Evolutionary conservation across 1,284 basidiomycete genomes (phyloP).

Genomic region (Marasmius oreades): DNA sequence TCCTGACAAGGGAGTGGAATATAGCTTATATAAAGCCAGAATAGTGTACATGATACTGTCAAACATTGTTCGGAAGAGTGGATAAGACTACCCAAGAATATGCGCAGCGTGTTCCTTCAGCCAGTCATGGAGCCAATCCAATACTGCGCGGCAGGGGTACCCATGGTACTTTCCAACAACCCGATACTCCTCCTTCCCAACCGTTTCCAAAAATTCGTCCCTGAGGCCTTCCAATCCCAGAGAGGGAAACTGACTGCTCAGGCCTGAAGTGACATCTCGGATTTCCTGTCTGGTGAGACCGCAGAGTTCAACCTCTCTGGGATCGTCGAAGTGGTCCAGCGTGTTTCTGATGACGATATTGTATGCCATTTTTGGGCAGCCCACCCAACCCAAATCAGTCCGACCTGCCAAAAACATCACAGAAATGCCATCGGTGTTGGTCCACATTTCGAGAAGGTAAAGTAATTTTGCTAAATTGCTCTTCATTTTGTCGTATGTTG

Average conservation of each 20-base stretch:
- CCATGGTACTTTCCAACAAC: neutral
- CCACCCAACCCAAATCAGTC: neutral
- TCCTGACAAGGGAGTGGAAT: too few relatives aligned
- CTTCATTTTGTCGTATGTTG: neutral
- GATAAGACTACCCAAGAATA: neutral
- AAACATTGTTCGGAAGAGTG: too few relatives aligned
- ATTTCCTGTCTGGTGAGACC: neutral
- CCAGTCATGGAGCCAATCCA: neutral
- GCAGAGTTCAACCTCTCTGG: neutral
- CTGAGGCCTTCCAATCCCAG: neutral
- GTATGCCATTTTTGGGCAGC: neutral
- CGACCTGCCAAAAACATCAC: neutral
- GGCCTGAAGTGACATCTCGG: neutral
- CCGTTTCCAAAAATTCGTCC: neutral
- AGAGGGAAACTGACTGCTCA: neutral
- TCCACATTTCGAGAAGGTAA: neutral
- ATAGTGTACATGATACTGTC: too few relatives aligned
- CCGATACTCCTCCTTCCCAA: neutral
- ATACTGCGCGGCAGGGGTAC: neutral
- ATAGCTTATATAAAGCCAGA: too few relatives aligned
- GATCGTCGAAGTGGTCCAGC: neutral
- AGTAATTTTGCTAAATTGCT: neutral
- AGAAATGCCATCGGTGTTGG: neutral
- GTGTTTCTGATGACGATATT: neutral
- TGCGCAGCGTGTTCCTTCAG: neutral